Conservation (phyloP, 2,329 filamentous ascomycete genomes). For the Decorospora gaudefroyi region DNA sequence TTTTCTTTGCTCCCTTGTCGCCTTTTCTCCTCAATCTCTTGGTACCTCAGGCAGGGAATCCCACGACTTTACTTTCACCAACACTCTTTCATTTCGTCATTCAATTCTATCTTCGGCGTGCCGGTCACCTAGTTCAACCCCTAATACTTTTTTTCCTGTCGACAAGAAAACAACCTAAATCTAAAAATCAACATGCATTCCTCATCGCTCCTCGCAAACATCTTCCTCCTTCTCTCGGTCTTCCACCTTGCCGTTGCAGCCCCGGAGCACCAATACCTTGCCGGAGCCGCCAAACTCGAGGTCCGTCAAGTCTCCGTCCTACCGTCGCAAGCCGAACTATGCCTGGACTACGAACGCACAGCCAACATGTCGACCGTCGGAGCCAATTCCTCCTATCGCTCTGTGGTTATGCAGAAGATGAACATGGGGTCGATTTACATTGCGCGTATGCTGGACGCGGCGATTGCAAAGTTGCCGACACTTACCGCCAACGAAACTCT, state of each 20-base stretch:
- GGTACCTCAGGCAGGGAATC: constrained; percentile 29
- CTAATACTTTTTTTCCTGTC: constrained; percentile 19
- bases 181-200: constrained; percentile 31
- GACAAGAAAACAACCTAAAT: not conserved
- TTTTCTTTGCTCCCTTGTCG: constrained; percentile 29
- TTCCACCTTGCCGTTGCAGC: constrained; percentile 26
- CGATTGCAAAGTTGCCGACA: constrained; percentile 46
- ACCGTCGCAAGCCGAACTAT: constrained; percentile 38
- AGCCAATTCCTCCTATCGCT: constrained; percentile 53
- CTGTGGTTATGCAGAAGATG: constrained; percentile 53
- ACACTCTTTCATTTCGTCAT: constrained; percentile 21
- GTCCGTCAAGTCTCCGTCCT: constrained; percentile 34
- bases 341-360: constrained; percentile 52
- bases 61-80: constrained; percentile 6
- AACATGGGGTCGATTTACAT: constrained; percentile 49
- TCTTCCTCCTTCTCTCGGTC: constrained; percentile 36
- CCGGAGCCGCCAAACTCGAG: constrained; percentile 24
- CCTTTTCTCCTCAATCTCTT: constrained; percentile 20
- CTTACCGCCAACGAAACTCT: constrained; percentile 50
- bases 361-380: constrained; percentile 57
- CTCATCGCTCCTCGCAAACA: constrained; percentile 30
- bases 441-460: constrained; percentile 51
- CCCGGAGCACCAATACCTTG: constrained; percentile 14
- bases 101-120: constrained; percentile 32
- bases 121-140: constrained; percentile 34